Conservation (phyloP, 2,329 filamentous ascomycete species). For the Bimuria novae-zelandiae region DNA sequence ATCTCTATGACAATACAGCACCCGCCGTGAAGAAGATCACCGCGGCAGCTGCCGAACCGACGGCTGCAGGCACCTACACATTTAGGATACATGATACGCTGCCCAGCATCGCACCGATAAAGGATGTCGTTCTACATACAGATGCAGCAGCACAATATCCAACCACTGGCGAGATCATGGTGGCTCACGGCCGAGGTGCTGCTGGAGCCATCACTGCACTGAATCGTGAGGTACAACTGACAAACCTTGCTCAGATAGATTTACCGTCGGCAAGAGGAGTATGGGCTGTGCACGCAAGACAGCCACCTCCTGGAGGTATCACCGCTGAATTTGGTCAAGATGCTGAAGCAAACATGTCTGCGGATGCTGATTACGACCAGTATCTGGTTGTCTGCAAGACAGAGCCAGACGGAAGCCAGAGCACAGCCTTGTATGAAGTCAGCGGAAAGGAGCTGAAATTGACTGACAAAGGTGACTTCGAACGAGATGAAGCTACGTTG, state of each 20-base stretch:
- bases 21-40: conserved; percentile 48
- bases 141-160: conserved; percentile 26
- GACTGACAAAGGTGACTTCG: conserved; percentile 84
- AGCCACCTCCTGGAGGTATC: conserved; percentile 63
- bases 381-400: conserved; percentile 82
- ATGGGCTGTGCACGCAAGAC: conserved; percentile 79
- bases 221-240: conserved; percentile 76
- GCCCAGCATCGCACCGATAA: conserved; percentile 78
- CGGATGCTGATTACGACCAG: conserved; percentile 69
- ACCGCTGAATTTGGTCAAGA: conserved; percentile 54
- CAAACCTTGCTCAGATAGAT: conserved; percentile 69
- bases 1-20: conserved; percentile 67
- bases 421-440: conserved; percentile 76
- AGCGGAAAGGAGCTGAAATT: conserved; percentile 76
- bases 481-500: conserved; percentile 84
- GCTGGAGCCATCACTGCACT: conserved; percentile 75
- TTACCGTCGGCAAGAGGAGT: conserved; percentile 75
- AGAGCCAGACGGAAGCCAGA: conserved; percentile 69
- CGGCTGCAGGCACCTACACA: conserved; percentile 65
- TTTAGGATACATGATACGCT: conserved; percentile 81
- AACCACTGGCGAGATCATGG: conserved; percentile 57
- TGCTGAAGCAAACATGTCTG: conserved; percentile 43
- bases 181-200: conserved; percentile 65
- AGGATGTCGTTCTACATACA: conserved; percentile 70
- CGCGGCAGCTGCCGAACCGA: conserved; percentile 43